phyloP scores from a whole-genome alignment of 257 asterid genomes.

The Salvia rosmarinus region DNA sequence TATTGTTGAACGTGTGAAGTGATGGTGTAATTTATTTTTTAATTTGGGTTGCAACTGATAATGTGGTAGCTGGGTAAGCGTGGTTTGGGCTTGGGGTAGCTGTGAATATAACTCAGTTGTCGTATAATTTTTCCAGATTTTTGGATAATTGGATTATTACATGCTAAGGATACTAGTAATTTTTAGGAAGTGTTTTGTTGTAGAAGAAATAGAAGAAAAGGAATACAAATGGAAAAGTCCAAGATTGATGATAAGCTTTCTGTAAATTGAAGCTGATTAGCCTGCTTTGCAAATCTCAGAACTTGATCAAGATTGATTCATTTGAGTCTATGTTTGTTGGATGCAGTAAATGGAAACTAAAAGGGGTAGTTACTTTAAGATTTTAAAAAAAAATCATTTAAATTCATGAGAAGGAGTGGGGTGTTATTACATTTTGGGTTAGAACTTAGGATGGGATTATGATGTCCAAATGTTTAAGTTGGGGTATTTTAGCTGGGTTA shows the following conservation, averaged over 20 bases:
- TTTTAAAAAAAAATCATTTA: no score
- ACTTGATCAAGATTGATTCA: background rate
- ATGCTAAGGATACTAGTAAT: background rate
- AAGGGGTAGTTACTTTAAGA: no score
- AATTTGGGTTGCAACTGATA: background rate
- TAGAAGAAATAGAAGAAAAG: background rate
- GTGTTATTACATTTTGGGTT: background rate
- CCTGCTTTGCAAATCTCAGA: background rate
- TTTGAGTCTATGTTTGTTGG: background rate
- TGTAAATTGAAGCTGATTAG: background rate
- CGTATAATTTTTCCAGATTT: background rate
- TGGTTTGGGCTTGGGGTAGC: background rate
- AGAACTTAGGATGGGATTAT: background rate
- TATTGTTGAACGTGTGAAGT: background rate
- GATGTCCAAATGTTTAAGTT: background rate
- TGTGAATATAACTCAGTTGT: background rate
- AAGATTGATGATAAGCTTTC: background rate
- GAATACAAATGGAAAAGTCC: constrained; percentile 1
- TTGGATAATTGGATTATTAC: background rate
- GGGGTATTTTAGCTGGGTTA: background rate
- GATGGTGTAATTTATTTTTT: background rate
- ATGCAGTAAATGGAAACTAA: background rate
- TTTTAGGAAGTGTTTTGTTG: background rate
- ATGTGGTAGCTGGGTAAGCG: constrained; percentile 24
- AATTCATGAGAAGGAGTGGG: background rate